Conservation (phyloP, 148 eudicot genomes). For the Fagopyrum esculentum region DNA sequence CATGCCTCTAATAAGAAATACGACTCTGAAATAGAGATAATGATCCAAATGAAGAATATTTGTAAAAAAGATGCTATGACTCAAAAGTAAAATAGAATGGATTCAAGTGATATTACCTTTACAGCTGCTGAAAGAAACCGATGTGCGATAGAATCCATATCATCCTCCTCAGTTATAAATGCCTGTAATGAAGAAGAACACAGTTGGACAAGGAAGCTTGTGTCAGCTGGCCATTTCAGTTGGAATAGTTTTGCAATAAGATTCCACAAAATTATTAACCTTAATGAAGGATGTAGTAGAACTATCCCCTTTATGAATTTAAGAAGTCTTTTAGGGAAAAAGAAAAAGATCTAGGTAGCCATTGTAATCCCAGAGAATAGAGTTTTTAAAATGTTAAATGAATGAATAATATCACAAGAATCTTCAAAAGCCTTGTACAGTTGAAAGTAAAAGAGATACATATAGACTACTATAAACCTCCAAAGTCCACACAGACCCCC, state of each 20-base stretch:
- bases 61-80: neutral
- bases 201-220: neutral
- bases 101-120: slow-evolving; percentile 36
- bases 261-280: neutral
- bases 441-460: neutral
- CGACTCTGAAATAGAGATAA: too few relatives aligned
- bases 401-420: too few relatives aligned
- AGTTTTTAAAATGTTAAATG: too few relatives aligned
- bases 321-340: neutral
- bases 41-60: neutral
- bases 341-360: neutral
- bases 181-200: slow-evolving; percentile 44
- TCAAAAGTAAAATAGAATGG: neutral
- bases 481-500: neutral
- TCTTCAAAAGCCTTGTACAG: neutral
- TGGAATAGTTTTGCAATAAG: neutral
- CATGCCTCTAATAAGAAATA: too few relatives aligned
- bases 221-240: neutral
- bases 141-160: slow-evolving; percentile 92
- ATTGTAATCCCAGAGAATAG: too few relatives aligned
- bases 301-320: neutral
- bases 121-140: slow-evolving; percentile 88
- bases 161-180: slow-evolving; percentile 87
- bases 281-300: neutral
- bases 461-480: neutral